Evolutionary conservation across 345 rosid genomes (phyloP).

Genomic region (Salix suchowensis): DNA sequence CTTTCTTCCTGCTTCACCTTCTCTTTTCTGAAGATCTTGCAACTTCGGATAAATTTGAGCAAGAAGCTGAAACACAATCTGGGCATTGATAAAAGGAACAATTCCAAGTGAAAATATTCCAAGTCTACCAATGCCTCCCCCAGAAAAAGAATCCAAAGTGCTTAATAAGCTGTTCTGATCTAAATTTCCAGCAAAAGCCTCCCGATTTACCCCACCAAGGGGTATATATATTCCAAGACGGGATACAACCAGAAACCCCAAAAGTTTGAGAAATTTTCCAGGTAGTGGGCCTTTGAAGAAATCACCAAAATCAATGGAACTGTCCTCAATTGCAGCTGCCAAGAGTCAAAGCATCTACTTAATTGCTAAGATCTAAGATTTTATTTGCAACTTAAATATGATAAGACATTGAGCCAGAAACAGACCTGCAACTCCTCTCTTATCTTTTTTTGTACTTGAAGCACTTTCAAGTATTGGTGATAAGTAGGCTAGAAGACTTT

Average conservation of each 20-base stretch:
- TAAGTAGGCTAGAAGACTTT: slow-evolving; percentile 46
- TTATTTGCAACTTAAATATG: slow-evolving; percentile 1
- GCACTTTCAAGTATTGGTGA: slow-evolving; percentile 54
- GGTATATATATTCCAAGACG: slow-evolving; percentile 92
- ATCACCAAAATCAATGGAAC: slow-evolving; percentile 95
- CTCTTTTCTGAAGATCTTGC: slow-evolving; percentile 98
- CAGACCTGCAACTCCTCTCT: slow-evolving; percentile 79
- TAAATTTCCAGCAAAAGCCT: slow-evolving; percentile 86
- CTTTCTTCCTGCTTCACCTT: slow-evolving; percentile 99
- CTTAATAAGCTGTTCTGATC: slow-evolving; percentile 85
- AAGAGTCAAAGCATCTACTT: slow-evolving; percentile 24
- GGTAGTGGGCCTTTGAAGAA: slow-evolving; percentile 94
- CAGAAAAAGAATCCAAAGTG: slow-evolving; percentile 95
- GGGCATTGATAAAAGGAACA: slow-evolving; percentile 94
- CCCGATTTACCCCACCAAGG: slow-evolving; percentile 92
- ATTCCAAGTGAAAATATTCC: slow-evolving; percentile 97
- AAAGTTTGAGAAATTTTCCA: slow-evolving; percentile 83
- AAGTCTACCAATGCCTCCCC: slow-evolving; percentile 95
- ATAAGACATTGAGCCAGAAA: slow-evolving; percentile 10
- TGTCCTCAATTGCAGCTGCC: slow-evolving; percentile 96
- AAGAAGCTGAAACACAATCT: slow-evolving; percentile 96
- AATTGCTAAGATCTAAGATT: slow-evolving; percentile 12
- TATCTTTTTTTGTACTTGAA: slow-evolving; percentile 60
- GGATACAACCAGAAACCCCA: slow-evolving; percentile 78
- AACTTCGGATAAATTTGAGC: slow-evolving; percentile 93